A percentile compares a stretch with the other conserved stretches of the same genome.
Evolutionary conservation across 2,329 filamentous ascomycete genomes (phyloP).

Genomic region (Neofusicoccum sp.): DNA sequence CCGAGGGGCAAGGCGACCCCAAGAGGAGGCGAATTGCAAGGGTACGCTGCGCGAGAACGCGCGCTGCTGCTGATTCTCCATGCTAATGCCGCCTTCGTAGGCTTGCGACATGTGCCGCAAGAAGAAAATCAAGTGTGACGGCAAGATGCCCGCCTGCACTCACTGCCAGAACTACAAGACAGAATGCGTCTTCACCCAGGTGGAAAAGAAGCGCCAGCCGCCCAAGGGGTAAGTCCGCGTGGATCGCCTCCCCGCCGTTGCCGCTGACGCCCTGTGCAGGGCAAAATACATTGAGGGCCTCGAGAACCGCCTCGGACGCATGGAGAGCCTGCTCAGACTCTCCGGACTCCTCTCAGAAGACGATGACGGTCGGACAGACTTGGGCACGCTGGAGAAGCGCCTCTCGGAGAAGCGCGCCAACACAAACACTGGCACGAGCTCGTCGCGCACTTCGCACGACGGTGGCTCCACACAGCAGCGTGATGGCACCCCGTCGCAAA

Average conservation of each 20-base stretch:
- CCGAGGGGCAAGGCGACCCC: constrained; percentile 60
- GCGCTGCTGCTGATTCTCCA: background rate
- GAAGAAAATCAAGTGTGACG: constrained; percentile 96
- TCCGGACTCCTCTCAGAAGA: constrained; percentile 86
- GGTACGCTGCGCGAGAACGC: constrained; percentile 55
- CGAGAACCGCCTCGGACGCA: constrained; percentile 90
- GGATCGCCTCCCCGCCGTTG: background rate
- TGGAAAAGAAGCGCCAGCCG: constrained; percentile 97
- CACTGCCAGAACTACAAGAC: constrained; percentile 99
- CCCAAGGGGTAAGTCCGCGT: constrained; percentile 78
- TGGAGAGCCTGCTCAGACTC: constrained; percentile 87
- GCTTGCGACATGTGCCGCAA: constrained; percentile 97
- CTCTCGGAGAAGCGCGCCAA: constrained; percentile 52
- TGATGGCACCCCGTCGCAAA: constrained; percentile 34
- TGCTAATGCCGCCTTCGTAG: constrained; percentile 45
- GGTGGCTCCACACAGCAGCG: constrained; percentile 6
- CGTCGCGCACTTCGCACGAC: constrained; percentile 17
- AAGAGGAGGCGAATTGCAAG: constrained; percentile 88
- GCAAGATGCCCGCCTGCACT: constrained; percentile 90
- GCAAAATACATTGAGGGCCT: constrained; percentile 98
- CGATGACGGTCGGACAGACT: constrained; percentile 80
- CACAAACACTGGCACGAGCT: constrained; percentile 33
- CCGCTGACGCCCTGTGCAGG: constrained; percentile 47
- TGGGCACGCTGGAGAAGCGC: constrained; percentile 84
- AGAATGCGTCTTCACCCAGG: constrained; percentile 94